A percentile compares a stretch with the other conserved stretches of the same genome.
Evolutionary conservation across 768 basidiomycete species (phyloP).

Genomic region (Boletus reticuloceps): DNA sequence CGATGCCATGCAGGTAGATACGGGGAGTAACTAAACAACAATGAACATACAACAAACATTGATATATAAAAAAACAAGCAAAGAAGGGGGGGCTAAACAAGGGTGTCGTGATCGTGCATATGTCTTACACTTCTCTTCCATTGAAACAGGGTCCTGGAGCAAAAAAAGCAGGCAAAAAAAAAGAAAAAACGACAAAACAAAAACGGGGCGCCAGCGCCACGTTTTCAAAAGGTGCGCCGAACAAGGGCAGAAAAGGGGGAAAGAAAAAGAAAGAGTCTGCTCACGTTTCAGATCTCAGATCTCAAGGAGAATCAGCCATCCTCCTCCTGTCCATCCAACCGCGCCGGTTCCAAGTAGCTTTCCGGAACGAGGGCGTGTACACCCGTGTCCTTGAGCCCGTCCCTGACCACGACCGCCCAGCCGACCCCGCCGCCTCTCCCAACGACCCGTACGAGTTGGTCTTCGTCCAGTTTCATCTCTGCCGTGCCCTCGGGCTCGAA

Average conservation of each 20-base stretch:
- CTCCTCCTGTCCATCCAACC: slow-evolving; percentile 30
- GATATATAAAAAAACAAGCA: too few relatives aligned
- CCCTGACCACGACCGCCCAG: slow-evolving; percentile 70
- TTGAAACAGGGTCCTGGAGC: too few relatives aligned
- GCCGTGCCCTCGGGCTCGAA: slow-evolving; percentile 80
- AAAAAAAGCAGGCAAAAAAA: neutral
- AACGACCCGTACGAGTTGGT: slow-evolving; percentile 69
- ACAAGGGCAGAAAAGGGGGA: neutral
- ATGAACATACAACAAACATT: too few relatives aligned
- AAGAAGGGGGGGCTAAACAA: too few relatives aligned
- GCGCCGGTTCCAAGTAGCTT: slow-evolving; percentile 65
- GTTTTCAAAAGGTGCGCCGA: neutral
- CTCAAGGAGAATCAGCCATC: slow-evolving; percentile 1
- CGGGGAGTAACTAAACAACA: too few relatives aligned
- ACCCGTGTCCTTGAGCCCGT: slow-evolving; percentile 33
- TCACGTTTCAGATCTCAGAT: neutral
- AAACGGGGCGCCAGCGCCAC: slow-evolving; percentile 16
- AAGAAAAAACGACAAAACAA: neutral
- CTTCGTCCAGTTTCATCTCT: slow-evolving; percentile 80
- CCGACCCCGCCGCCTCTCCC: slow-evolving; percentile 77
- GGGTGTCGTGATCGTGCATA: too few relatives aligned
- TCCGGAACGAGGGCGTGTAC: slow-evolving; percentile 76
- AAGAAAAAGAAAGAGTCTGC: neutral
- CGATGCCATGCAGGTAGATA: too few relatives aligned
- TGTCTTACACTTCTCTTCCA: too few relatives aligned